Conservation (phyloP, 2,329 filamentous ascomycete species). For the Bipolaris cookei region DNA sequence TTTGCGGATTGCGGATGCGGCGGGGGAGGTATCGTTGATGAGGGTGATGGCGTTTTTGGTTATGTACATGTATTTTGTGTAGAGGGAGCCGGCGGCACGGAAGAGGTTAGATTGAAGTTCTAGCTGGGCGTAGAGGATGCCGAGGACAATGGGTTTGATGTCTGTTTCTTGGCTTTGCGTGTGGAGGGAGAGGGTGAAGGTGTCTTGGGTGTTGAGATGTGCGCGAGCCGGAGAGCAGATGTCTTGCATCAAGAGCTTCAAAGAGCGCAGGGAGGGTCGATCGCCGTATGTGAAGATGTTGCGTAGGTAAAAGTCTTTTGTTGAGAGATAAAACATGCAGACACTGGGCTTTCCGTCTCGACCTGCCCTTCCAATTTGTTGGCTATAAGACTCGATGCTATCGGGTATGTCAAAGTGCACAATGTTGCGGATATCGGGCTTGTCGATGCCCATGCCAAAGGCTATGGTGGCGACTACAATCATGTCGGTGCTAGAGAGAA, state of each 20-base stretch:
- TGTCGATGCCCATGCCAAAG: constrained; percentile 99
- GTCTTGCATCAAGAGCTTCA: constrained; percentile 58
- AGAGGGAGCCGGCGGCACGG: constrained; percentile 62
- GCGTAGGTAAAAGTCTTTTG: constrained; percentile 63
- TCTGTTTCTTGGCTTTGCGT: constrained; percentile 60
- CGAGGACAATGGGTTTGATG: constrained; percentile 59
- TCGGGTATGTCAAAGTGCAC: constrained; percentile 92
- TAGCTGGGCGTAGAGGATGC: constrained; percentile 65
- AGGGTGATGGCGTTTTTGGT: constrained; percentile 42
- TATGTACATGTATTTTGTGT: constrained; percentile 61
- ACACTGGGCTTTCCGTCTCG: constrained; percentile 76
- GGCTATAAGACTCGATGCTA: constrained; percentile 94
- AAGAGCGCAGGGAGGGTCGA: constrained; percentile 60
- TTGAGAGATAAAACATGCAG: constrained; percentile 65
- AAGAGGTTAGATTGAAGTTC: constrained; percentile 65
- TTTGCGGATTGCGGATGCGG: constrained; percentile 55
- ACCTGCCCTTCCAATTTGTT: constrained; percentile 92
- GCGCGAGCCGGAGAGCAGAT: constrained; percentile 54
- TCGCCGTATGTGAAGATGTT: constrained; percentile 68
- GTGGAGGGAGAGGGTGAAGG: constrained; percentile 57
- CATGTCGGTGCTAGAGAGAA: constrained; percentile 78
- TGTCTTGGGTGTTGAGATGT: constrained; percentile 48
- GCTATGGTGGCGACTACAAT: constrained; percentile 97
- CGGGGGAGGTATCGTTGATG: constrained; percentile 49
- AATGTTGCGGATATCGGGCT: constrained; percentile 91